phyloP scores from a whole-genome alignment of 2,329 filamentous ascomycete genomes.

The Arachnomyces sp. region DNA sequence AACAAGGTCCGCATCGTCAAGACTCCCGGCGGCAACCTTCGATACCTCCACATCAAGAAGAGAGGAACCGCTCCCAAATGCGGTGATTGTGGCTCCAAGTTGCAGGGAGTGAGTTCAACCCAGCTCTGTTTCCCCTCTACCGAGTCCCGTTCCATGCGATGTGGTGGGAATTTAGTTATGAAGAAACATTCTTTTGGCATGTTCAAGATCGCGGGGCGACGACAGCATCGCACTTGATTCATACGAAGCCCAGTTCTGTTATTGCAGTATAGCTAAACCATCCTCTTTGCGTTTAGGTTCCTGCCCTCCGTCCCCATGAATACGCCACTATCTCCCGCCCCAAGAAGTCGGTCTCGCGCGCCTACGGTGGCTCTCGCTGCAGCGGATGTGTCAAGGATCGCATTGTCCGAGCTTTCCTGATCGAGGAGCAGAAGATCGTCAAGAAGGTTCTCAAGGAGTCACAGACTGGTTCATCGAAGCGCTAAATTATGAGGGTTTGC shows the following conservation, averaged over 20 bases:
- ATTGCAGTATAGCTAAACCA: conserved; percentile 6
- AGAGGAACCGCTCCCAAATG: conserved; percentile 96
- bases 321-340: conserved; percentile 95
- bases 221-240: not conserved
- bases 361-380: conserved; percentile 97
- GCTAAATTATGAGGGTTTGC: conserved; percentile 26
- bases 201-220: not conserved
- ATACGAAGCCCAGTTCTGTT: not conserved
- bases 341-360: conserved; percentile 98
- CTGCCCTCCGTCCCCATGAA: conserved; percentile 95
- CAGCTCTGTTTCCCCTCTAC: conserved; percentile 12
- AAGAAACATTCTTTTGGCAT: conserved; percentile 5
- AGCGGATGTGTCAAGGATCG: conserved; percentile 98
- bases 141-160: conserved; percentile 10
- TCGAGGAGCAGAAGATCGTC: conserved; percentile 99
- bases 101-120: conserved; percentile 79
- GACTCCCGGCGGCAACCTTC: conserved; percentile 92
- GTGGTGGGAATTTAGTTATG: conserved; percentile 13
- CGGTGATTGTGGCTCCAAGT: conserved; percentile 97
- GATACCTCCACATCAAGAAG: conserved; percentile 99
- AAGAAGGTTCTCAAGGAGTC: conserved; percentile 99
- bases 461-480: conserved; percentile 45
- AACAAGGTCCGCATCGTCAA: conserved; percentile 95
- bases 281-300: conserved; percentile 53
- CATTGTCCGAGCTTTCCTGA: conserved; percentile 95